A percentile compares a stretch with the other conserved stretches of the same genome.
Conservation (phyloP, 2,329 filamentous ascomycete species). For the Ophiostoma ulmi region DNA sequence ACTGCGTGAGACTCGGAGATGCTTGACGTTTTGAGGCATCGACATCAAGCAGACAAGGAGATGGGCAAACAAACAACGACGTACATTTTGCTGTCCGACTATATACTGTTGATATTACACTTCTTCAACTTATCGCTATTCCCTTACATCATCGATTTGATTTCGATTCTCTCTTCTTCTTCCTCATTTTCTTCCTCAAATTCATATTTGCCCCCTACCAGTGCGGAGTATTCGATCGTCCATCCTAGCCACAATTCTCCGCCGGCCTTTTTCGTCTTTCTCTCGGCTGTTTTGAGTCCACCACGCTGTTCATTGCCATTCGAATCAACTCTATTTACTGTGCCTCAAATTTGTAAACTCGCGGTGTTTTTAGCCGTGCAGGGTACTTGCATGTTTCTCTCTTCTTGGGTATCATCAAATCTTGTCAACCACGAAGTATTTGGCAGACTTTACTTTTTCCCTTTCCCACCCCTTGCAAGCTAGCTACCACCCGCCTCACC, state of each 20-base stretch:
- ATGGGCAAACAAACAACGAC: not conserved
- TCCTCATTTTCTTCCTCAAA: not conserved
- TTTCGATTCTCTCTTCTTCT: not conserved
- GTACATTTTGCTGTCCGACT: not conserved
- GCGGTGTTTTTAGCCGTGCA: not conserved
- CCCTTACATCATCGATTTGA: not conserved
- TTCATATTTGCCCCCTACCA: not conserved
- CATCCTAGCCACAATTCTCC: not conserved
- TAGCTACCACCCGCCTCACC: slow-evolving; percentile 1
- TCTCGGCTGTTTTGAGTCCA: not conserved
- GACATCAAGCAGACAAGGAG: not conserved
- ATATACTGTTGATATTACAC: not conserved
- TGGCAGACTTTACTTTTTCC: not conserved
- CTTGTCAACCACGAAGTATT: not conserved
- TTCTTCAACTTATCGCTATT: not conserved
- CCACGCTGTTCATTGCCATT: not conserved
- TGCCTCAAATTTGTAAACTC: not conserved
- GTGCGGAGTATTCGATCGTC: not conserved
- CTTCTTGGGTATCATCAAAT: not conserved
- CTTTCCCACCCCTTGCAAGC: not conserved
- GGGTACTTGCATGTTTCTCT: not conserved
- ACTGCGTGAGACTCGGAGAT: not conserved
- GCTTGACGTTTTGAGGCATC: not conserved
- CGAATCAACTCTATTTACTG: not conserved
- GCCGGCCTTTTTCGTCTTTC: not conserved